Percentiles rank a stretch among this genome's conserved stretches.
Conservation (phyloP, 192 early-diverging fungal species). For the Podila epicladia region DNA sequence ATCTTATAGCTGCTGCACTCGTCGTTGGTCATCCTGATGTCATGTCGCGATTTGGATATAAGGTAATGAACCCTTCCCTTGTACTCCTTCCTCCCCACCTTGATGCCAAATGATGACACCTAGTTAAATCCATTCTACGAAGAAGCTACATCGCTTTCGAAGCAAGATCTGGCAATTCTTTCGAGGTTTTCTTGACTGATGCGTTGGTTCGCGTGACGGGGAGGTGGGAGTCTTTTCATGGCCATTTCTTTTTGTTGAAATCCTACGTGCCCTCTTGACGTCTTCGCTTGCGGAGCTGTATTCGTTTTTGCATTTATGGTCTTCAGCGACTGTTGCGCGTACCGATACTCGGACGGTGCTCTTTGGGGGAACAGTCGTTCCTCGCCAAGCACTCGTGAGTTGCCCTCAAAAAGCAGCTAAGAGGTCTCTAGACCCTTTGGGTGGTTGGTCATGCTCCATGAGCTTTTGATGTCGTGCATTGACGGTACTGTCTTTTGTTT, state of each 20-base stretch:
- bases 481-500: conserved; percentile 18
- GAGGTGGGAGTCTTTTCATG: conserved; percentile 45
- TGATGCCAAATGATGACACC: conserved; percentile 51
- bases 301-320: conserved; percentile 4
- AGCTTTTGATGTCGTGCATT: conserved; percentile 4
- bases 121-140: conserved; percentile 57
- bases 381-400: conserved; percentile 31
- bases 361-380: conserved; percentile 52
- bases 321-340: neutral
- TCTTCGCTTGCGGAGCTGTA: conserved; percentile 16
- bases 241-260: conserved; percentile 8
- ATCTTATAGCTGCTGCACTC: neutral
- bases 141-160: conserved; percentile 44
- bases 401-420: neutral
- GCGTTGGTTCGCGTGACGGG: conserved; percentile 41
- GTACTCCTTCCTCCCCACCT: neutral
- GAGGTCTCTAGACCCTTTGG: conserved; percentile 36
- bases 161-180: conserved; percentile 34
- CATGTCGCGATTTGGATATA: neutral
- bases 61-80: neutral
- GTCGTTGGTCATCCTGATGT: no score
- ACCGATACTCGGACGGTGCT: conserved; percentile 27
- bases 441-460: neutral
- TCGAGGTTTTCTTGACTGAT: conserved; percentile 54
- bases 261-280: neutral